A percentile compares a stretch with the other conserved stretches of the same genome.
phyloP scores from a whole-genome alignment of 2,329 filamentous ascomycete genomes.

The Phaeosphaeriaceae sp. region DNA sequence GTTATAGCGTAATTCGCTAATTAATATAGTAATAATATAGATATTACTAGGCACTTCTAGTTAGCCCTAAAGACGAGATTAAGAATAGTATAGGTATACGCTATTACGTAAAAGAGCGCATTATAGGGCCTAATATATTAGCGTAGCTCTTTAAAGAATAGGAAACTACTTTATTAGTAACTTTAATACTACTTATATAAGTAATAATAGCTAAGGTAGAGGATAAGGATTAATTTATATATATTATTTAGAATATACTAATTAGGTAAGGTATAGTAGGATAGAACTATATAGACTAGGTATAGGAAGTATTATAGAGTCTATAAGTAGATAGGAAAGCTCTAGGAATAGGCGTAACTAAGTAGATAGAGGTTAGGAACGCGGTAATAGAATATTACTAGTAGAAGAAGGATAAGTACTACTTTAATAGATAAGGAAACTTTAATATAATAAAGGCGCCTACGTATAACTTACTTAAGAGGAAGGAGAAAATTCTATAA shows the following conservation, averaged over 20 bases:
- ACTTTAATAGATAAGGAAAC: slow-evolving; percentile 48
- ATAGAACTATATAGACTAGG: slow-evolving; percentile 56
- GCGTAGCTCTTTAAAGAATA: slow-evolving; percentile 11
- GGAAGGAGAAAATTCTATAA: slow-evolving; percentile 9
- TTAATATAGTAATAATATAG: not conserved
- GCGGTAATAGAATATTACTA: slow-evolving; percentile 50
- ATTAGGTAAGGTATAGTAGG: slow-evolving; percentile 27
- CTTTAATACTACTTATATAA: slow-evolving; percentile 10
- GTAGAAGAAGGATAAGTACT: slow-evolving; percentile 49
- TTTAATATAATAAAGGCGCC: slow-evolving; percentile 26
- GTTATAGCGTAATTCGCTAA: no score
- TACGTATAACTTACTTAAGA: slow-evolving; percentile 45
- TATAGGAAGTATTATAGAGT: slow-evolving; percentile 49
- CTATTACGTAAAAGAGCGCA: slow-evolving; percentile 9
- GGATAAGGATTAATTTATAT: slow-evolving; percentile 4
- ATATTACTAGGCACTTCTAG: slow-evolving; percentile 6
- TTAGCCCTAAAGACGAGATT: slow-evolving; percentile 6
- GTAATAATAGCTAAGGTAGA: slow-evolving; percentile 16
- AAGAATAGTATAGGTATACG: slow-evolving; percentile 5
- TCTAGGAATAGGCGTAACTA: slow-evolving; percentile 37
- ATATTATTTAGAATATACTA: slow-evolving; percentile 7
- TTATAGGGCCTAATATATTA: slow-evolving; percentile 4
- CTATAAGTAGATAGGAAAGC: slow-evolving; percentile 36
- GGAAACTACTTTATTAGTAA: slow-evolving; percentile 8
- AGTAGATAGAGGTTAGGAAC: slow-evolving; percentile 39